phyloP scores from a whole-genome alignment of 1,284 basidiomycete species.

The Chalciporus piperatoides region DNA sequence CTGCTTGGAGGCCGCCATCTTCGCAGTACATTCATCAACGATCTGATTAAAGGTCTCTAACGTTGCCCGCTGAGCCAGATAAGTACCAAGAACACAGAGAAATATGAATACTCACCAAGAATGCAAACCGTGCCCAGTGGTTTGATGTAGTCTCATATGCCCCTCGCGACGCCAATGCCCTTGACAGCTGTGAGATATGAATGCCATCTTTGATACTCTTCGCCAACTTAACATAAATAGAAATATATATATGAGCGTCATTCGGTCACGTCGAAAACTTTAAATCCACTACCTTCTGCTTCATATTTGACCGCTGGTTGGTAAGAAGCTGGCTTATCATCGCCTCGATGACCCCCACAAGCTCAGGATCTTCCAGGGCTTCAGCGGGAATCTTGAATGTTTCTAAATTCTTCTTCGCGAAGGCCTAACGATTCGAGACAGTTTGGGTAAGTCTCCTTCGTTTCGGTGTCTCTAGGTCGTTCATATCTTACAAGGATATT shows the following conservation, averaged over 20 bases:
- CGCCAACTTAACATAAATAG: background rate
- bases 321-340: conserved; percentile 7
- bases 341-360: background rate
- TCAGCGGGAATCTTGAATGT: conserved; percentile 6
- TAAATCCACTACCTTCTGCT: conserved; percentile 4
- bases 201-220: background rate
- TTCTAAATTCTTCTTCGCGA: conserved; percentile 3
- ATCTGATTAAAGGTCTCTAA: no score
- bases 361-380: conserved; percentile 4
- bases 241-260: background rate
- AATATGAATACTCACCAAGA: conserved; percentile 4
- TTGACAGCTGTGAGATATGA: conserved; percentile 1
- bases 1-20: no score
- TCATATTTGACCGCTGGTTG: background rate
- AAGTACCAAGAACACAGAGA: no score
- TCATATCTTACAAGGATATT: conserved; percentile 1
- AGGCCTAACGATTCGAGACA: background rate
- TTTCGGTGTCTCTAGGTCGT: background rate
- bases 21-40: no score
- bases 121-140: conserved; percentile 10
- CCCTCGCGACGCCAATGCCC: background rate
- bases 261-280: background rate
- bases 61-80: no score
- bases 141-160: background rate
- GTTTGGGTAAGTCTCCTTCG: no score